Base-by-base conservation (phyloP, 768 basidiomycete genomes). In the Agrocybe praecox region DNA sequence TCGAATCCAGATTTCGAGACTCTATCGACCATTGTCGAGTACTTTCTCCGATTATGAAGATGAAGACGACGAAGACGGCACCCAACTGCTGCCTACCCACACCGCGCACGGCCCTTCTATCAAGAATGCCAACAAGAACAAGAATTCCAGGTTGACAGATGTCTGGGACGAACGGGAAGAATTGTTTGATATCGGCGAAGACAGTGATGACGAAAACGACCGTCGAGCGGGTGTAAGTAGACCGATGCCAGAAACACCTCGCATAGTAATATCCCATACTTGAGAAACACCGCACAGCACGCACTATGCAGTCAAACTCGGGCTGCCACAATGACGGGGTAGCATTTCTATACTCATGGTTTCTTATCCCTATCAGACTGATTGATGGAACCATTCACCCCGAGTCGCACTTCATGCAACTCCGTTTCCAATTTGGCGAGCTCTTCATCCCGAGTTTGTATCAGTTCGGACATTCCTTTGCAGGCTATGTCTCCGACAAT, bases 161-260 rank as follows among this genome's bases (percentile, higher is more conserved):
- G 84, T 88, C 44, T 92, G 90, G 90, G 87, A 92, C 59, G 88
- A 89, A 62, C 80, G 85, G 23, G 90, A 93, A 70, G 89, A 91
- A 53, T 59, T 89, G 32, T 90, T 92, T 67, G 85, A 78, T 43
- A 76, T 90, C 50, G 89, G 86, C 4, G 82, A 79, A 10, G 83
- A 85, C 57, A 85, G 84, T 62, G 85, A 80, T 18, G 87, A 89
- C 26, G 52, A 66, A 55, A 74, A 75, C 46, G 58, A 68, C 32
- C 55, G 52, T 21, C 49, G 65, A 52, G 59, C 65, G 46, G 59
- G 62, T 23, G 46, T 52, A 32, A 64, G 59, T 48, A 47, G 49
- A 23, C 47, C 48, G 15, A 48, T 32, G 40, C 57, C 58, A 32
- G 61, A 63, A 42, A 46, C 60, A 17, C 65, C 63, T 44, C 62